Evolutionary conservation across 169 alveolate genomes (phyloP).

Genomic region (Cardiosporidium cionae): DNA sequence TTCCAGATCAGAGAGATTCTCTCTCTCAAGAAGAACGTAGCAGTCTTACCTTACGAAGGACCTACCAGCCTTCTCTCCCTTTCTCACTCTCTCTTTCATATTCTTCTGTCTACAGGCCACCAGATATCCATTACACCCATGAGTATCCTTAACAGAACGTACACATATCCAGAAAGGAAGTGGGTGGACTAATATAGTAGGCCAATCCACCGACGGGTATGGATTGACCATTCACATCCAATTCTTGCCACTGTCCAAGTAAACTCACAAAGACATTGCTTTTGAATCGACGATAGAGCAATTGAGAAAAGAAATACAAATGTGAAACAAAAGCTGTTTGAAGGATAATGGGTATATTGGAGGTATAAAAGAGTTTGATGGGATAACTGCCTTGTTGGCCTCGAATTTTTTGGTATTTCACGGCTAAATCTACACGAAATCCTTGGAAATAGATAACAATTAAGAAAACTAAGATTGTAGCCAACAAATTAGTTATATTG

Average conservation of each 20-base stretch:
- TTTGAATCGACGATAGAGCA: constrained; percentile 92
- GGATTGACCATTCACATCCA: constrained; percentile 88
- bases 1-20: too few relatives aligned
- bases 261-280: constrained; percentile 83
- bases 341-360: constrained; percentile 98
- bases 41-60: too few relatives aligned
- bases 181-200: constrained; percentile 97
- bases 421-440: constrained; percentile 93
- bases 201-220: constrained; percentile 99
- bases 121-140: too few relatives aligned
- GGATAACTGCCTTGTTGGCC: constrained; percentile 98
- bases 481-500: constrained; percentile 90
- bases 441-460: constrained; percentile 98
- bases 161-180: constrained; percentile 70
- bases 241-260: constrained; percentile 92
- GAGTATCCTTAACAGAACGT: too few relatives aligned
- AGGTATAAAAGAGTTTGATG: constrained; percentile 97
- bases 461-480: constrained; percentile 91
- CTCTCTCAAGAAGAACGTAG: too few relatives aligned
- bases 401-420: constrained; percentile 86
- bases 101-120: too few relatives aligned
- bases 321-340: constrained; percentile 94
- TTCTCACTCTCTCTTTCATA: too few relatives aligned
- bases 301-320: constrained; percentile 96
- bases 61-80: too few relatives aligned